phyloP scores from a whole-genome alignment of 352 stramenopile species.

The Peronospora belbahrii region DNA sequence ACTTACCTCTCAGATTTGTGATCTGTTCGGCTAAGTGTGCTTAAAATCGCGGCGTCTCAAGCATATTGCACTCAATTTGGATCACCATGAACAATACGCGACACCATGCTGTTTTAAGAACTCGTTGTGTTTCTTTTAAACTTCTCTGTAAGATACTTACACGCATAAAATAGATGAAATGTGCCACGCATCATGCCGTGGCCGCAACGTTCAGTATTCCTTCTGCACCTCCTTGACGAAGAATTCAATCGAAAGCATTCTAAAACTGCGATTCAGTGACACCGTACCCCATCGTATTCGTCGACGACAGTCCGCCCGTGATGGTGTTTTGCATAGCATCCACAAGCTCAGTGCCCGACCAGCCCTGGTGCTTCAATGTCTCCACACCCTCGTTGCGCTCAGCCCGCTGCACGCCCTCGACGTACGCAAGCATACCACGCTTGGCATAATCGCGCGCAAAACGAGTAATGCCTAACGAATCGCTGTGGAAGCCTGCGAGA shows the following conservation, averaged over 20 bases:
- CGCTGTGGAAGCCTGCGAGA: slow-evolving; percentile 96
- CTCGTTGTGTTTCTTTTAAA: slow-evolving; percentile 20
- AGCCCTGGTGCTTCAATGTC: slow-evolving; percentile 97
- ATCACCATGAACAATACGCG: neutral
- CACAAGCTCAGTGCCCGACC: slow-evolving; percentile 95
- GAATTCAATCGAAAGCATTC: slow-evolving; percentile 3
- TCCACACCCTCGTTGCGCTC: slow-evolving; percentile 93
- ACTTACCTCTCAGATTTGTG: too few species aligned
- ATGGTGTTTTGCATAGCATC: slow-evolving; percentile 95
- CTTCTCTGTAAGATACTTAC: slow-evolving; percentile 23
- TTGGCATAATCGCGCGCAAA: slow-evolving; percentile 90
- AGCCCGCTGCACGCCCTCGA: slow-evolving; percentile 94
- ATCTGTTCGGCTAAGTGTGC: too few species aligned
- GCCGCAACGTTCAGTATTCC: slow-evolving; percentile 10
- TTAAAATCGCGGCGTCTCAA: too few species aligned
- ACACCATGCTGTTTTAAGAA: slow-evolving; percentile 2
- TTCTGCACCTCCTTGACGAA: slow-evolving; percentile 9
- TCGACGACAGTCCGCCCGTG: slow-evolving; percentile 92
- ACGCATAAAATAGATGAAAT: slow-evolving; percentile 21
- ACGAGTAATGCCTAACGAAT: slow-evolving; percentile 93
- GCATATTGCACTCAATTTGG: neutral
- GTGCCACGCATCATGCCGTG: slow-evolving; percentile 1
- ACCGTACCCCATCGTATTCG: slow-evolving; percentile 95
- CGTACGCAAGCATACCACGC: slow-evolving; percentile 92
- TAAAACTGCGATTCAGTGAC: slow-evolving; percentile 97